Evolutionary conservation across 1,284 basidiomycete species (phyloP), one percentile per base, ranked within the genome.

Genomic region (Ustilago trichophora): DNA sequence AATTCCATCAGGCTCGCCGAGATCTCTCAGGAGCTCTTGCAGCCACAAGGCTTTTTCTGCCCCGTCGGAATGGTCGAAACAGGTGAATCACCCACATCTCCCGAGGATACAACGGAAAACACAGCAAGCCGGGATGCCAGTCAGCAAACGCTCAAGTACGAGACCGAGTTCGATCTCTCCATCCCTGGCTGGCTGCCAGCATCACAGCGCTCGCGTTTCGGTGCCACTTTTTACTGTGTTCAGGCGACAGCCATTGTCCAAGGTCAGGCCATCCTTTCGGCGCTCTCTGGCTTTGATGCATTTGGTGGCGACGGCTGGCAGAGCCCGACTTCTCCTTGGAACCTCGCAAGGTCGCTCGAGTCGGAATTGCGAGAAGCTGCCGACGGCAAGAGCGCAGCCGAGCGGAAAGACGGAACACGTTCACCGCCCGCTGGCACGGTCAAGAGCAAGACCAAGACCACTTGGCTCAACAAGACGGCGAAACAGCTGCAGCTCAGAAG

Each of bases 151-250:
- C 37, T 70, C 48, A 58, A 58, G 40, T 77, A 76, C 45, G 78
- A 81, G 51, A 71, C 73, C 33, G 72, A 74, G 21, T 81, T 80
- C 37, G 77, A 80, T 36, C 55, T 81, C 18, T 72, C 72, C 22
- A 48, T 75, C 11, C 79, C 79, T 2, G 79, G 79, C 13, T 81
- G 79, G 78, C 47, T 81, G 10, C 79, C 79, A 4, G 75, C 71
- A n/a, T 76, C 72, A 11, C 52, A 77, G 19, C 55, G 56, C n/a
- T 67, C 78, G 11, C 72, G 77, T 10, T 75, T 74, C 15, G 73
- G 76, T 9, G 74, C 73, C 15, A 80, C 74, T 11, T 81, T 81
- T 46, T 81, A 80, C 54, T 75, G 67, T 43, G 47, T 81, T 2
- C 56, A 72, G 18, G 75, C 79, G 16, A 53, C 35, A 6, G 77